Conservation (phyloP, 202 grass and related monocot species). For the Elaeis oleifera region DNA sequence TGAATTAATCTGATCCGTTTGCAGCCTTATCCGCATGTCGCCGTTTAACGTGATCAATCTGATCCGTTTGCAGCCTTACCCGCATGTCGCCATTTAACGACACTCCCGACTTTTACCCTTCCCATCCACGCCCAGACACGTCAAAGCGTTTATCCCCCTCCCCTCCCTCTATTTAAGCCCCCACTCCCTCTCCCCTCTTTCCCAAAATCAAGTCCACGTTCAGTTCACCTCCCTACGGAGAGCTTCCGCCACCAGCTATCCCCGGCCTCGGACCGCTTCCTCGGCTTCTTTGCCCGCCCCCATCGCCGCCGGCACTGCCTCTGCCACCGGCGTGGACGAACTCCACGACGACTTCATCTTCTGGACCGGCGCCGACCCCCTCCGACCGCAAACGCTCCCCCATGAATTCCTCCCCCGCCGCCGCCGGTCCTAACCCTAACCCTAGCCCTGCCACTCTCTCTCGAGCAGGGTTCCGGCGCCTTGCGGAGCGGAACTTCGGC, state of each 20-base stretch:
- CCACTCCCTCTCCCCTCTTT: no score
- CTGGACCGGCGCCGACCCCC: conserved; percentile 28
- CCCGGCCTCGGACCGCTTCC: conserved; percentile 51
- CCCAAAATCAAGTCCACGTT: no score
- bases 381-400: conserved; percentile 5
- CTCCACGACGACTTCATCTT: conserved; percentile 75
- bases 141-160: no score
- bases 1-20: no score
- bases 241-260: conserved; percentile 39
- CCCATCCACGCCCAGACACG: no score
- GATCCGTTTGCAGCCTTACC: no score
- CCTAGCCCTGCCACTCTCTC: conserved; percentile 17
- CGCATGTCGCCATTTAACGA: no score
- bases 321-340: conserved; percentile 44
- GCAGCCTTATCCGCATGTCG: no score
- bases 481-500: conserved; percentile 35
- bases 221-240: conserved; percentile 27
- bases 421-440: conserved; percentile 9
- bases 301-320: neutral
- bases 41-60: no score
- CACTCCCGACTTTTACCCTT: no score
- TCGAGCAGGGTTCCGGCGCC: conserved; percentile 24
- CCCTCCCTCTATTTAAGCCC: no score
- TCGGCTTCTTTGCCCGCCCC: conserved; percentile 35
- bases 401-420: neutral